These are phyloP conservation scores for Penicillium sp. DNA, from an alignment of 2,329 filamentous ascomycete species.

Conservation along the genomic window DNA sequence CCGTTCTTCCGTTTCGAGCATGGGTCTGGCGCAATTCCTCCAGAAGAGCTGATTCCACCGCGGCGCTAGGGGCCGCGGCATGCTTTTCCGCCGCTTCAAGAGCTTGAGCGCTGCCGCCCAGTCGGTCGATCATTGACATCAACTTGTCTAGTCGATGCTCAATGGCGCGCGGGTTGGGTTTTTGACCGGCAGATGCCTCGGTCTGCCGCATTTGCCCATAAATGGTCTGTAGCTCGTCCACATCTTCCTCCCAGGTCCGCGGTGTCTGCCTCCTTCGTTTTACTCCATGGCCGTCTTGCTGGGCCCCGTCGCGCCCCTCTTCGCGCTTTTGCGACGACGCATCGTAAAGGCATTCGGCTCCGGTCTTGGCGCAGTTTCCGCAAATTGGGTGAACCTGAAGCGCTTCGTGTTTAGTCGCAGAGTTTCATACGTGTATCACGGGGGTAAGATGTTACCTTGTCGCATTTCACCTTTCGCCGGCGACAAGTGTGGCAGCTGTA, in stretches of 20 bases:
- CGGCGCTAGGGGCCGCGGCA: slow-evolving; percentile 15
- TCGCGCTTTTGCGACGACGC: slow-evolving; percentile 29
- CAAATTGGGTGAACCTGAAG: slow-evolving; percentile 46
- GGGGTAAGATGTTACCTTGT: slow-evolving; percentile 33
- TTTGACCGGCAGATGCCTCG: slow-evolving; percentile 25
- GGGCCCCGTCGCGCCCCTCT: slow-evolving; percentile 8
- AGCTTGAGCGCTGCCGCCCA: slow-evolving; percentile 38
- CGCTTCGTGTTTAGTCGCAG: not conserved
- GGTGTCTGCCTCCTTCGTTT: slow-evolving; percentile 38
- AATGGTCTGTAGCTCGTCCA: slow-evolving; percentile 35
- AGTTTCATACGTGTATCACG: not conserved
- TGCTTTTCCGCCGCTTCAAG: slow-evolving; percentile 27
- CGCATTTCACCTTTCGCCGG: slow-evolving; percentile 50
- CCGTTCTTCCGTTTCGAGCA: slow-evolving; percentile 12
- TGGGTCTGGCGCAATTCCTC: slow-evolving; percentile 21
- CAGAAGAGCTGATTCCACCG: slow-evolving; percentile 14
- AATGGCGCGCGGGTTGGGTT: slow-evolving; percentile 39
- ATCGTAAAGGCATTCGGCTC: slow-evolving; percentile 46
- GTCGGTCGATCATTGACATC: slow-evolving; percentile 45
- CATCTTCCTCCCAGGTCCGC: slow-evolving; percentile 29
- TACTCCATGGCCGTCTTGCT: slow-evolving; percentile 28
- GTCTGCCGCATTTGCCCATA: slow-evolving; percentile 31
- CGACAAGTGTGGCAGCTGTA: slow-evolving; percentile 51
- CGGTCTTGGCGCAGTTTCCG: slow-evolving; percentile 47
- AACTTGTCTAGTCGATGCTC: slow-evolving; percentile 46